phyloP scores from a whole-genome alignment of 2,329 filamentous ascomycete genomes.

The Neonectria punicea region DNA sequence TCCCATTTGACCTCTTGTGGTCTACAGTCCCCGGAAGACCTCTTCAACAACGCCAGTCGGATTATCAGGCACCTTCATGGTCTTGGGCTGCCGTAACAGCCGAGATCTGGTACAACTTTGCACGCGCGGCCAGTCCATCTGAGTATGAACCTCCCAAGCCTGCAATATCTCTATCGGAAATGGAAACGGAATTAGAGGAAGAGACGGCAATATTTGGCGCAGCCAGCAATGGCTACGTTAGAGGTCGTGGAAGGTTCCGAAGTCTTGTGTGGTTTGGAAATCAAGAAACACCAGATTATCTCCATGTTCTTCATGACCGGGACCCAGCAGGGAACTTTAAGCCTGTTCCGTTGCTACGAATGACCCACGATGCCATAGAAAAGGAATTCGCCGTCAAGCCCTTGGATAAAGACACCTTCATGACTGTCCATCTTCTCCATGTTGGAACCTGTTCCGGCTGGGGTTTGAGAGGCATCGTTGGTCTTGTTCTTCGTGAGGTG shows the following conservation, averaged over 20 bases:
- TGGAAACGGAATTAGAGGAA: not conserved
- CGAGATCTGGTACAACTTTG: slow-evolving; percentile 2
- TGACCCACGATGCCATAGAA: not conserved
- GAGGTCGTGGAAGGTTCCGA: not conserved
- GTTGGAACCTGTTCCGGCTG: not conserved
- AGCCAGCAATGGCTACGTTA: not conserved
- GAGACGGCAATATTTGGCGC: not conserved
- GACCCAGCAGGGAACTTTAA: not conserved
- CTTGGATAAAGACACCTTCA: not conserved
- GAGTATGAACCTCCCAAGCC: not conserved
- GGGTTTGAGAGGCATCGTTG: not conserved
- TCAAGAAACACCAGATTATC: not conserved
- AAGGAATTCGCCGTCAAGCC: not conserved
- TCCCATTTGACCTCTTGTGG: not conserved
- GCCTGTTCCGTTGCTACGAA: not conserved
- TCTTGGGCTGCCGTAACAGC: not conserved
- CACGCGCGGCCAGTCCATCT: slow-evolving; percentile 1
- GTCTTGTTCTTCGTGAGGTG: not conserved
- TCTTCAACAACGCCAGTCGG: not conserved
- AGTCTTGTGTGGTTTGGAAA: not conserved
- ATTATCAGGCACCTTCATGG: slow-evolving; percentile 1
- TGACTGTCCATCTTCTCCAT: not conserved
- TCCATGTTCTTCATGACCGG: not conserved
- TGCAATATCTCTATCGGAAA: not conserved
- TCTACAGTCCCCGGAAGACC: not conserved